Conservation (phyloP, 768 basidiomycete species). For the Podaxis sp. region DNA sequence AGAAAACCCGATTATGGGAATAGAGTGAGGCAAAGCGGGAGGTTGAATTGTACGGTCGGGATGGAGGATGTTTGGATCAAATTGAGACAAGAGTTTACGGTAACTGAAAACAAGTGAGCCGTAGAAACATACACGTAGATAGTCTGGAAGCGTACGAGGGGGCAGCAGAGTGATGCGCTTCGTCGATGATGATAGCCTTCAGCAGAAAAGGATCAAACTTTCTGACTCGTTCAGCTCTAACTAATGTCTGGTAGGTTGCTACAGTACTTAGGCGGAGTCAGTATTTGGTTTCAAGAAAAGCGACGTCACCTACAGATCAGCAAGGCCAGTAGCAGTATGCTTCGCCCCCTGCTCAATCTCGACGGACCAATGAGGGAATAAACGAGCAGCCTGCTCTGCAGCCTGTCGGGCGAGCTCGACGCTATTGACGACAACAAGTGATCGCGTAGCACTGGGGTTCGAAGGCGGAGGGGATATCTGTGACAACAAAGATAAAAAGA, state of each 20-base stretch:
- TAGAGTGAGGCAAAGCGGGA: conserved; percentile 39
- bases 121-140: not conserved
- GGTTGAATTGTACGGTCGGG: conserved; percentile 44
- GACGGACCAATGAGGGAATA: conserved; percentile 74
- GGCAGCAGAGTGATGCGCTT: conserved; percentile 95
- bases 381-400: conserved; percentile 60
- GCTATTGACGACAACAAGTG: conserved; percentile 86
- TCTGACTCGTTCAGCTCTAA: conserved; percentile 55
- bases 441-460: conserved; percentile 46
- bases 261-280: conserved; percentile 54
- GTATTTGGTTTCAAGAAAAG: not conserved
- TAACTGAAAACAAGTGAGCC: conserved; percentile 44
- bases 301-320: conserved; percentile 69
- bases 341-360: conserved; percentile 90
- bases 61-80: conserved; percentile 62
- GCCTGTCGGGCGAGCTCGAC: conserved; percentile 89
- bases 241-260: conserved; percentile 86
- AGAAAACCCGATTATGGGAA: conserved; percentile 92
- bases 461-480: conserved; percentile 47
- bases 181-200: conserved; percentile 84
- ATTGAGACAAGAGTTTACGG: conserved; percentile 79
- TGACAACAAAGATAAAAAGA: conserved; percentile 82
- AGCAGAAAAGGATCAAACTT: conserved; percentile 71
- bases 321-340: conserved; percentile 71
- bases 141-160: conserved; percentile 59